These are phyloP conservation scores for Trypanosomatidae sp. DNA, from an alignment of 208 protist species.

Conservation along the genomic window DNA sequence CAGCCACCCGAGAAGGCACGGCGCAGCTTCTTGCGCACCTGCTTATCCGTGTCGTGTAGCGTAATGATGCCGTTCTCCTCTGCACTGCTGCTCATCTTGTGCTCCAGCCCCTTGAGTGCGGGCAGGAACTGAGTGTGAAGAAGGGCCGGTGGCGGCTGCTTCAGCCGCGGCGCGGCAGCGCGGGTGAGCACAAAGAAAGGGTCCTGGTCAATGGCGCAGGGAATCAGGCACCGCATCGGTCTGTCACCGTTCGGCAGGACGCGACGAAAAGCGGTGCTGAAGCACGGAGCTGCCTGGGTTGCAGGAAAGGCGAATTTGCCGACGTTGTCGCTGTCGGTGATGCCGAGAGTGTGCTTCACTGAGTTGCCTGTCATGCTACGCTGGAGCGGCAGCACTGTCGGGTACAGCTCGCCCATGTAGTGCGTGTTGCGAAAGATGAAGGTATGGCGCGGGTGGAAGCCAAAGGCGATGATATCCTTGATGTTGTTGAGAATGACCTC, in stretches of 20 bases:
- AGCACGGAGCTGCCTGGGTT: conserved; percentile 97
- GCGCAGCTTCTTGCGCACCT: conserved; percentile 96
- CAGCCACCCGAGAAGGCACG: conserved; percentile 98
- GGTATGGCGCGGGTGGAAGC: conserved; percentile 97
- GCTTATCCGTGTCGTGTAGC: conserved; percentile 94
- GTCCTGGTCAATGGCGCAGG: conserved; percentile 97
- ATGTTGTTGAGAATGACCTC: conserved; percentile 94
- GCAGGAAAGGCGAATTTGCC: conserved; percentile 97
- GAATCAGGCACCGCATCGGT: conserved; percentile 96
- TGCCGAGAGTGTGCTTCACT: conserved; percentile 94
- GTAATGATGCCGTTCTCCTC: conserved; percentile 93
- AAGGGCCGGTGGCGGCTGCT: conserved; percentile 92
- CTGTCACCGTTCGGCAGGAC: conserved; percentile 72
- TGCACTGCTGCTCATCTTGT: conserved; percentile 98
- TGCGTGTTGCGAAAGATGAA: conserved; percentile 99
- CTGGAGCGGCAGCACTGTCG: conserved; percentile 93
- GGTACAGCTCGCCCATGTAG: conserved; percentile 97
- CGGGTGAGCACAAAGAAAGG: conserved; percentile 99
- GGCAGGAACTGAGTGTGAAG: conserved; percentile 98
- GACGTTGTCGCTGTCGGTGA: conserved; percentile 92
- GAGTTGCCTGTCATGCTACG: conserved; percentile 91
- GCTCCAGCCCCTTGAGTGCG: conserved; percentile 93
- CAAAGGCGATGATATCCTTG: conserved; percentile 99
- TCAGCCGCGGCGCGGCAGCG: conserved; percentile 93
- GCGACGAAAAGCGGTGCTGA: conserved; percentile 92